These are phyloP conservation scores for Penicillium fuscoglaucum DNA, from an alignment of 2,329 filamentous ascomycete species.

Conservation along the genomic window DNA sequence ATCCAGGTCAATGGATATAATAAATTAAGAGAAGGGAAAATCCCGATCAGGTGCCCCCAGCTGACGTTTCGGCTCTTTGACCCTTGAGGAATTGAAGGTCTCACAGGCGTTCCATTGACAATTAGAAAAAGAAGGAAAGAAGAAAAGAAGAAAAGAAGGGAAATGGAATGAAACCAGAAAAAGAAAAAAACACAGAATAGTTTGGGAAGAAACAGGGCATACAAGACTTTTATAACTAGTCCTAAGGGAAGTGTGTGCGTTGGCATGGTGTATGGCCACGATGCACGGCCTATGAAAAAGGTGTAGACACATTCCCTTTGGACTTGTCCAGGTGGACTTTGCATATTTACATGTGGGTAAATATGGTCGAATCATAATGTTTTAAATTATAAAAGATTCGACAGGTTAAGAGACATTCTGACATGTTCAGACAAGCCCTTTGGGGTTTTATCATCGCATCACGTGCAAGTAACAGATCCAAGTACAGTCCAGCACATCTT, in stretches of 20 bases:
- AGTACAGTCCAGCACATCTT: background rate
- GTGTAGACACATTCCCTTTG: background rate
- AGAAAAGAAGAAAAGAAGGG: background rate
- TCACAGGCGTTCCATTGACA: constrained; percentile 12
- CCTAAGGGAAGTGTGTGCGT: constrained; percentile 1
- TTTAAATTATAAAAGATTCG: background rate
- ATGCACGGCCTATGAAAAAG: constrained; percentile 6
- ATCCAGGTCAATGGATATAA: background rate
- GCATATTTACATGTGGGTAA: background rate
- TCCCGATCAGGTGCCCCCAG: constrained; percentile 11
- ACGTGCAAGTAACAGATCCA: constrained; percentile 4
- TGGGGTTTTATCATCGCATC: background rate
- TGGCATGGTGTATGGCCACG: constrained; percentile 12
- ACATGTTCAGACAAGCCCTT: background rate
- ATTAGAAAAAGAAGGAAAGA: background rate
- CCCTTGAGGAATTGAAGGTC: constrained; percentile 14
- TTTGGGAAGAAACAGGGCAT: background rate
- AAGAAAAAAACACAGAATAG: background rate
- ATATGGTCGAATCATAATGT: constrained; percentile 2
- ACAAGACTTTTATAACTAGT: background rate
- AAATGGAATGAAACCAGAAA: background rate
- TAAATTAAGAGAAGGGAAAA: background rate
- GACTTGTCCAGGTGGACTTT: background rate
- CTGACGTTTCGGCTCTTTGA: constrained; percentile 13
- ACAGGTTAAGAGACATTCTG: background rate